A percentile compares a stretch with the other conserved stretches of the same genome.
phyloP scores from a whole-genome alignment of 2,329 filamentous ascomycete species.

The Emergomyces orientalis region DNA sequence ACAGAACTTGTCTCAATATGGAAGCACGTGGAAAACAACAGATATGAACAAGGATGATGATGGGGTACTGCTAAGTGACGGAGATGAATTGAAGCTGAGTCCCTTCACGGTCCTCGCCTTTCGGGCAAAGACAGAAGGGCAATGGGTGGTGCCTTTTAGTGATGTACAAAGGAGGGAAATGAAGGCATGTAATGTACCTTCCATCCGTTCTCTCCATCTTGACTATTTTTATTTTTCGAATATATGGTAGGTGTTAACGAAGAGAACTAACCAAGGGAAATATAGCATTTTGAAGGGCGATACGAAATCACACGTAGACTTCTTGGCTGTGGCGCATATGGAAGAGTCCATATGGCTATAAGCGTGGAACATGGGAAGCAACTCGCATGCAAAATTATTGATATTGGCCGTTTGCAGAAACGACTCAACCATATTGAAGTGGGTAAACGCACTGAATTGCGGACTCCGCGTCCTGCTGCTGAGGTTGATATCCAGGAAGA shows the following conservation, averaged over 20 bases:
- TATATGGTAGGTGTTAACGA: not conserved
- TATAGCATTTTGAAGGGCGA: constrained; percentile 25
- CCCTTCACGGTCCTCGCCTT: constrained; percentile 10
- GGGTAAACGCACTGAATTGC: not conserved
- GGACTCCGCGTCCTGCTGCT: constrained; percentile 11
- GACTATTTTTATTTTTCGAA: not conserved
- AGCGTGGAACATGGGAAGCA: constrained; percentile 27
- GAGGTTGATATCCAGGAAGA: constrained; percentile 17
- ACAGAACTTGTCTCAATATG: constrained; percentile 36
- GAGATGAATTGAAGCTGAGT: constrained; percentile 24
- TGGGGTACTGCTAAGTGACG: constrained; percentile 15
- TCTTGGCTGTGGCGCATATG: constrained; percentile 36
- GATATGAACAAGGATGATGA: constrained; percentile 11
- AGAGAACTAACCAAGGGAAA: not conserved
- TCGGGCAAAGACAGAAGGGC: not conserved
- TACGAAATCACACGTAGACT: constrained; percentile 33
- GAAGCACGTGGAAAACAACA: constrained; percentile 30
- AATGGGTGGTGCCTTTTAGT: constrained; percentile 17
- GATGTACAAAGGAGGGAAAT: constrained; percentile 28
- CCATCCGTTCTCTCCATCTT: not conserved
- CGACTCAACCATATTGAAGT: constrained; percentile 10
- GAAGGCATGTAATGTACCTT: constrained; percentile 19
- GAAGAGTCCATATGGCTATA: constrained; percentile 37
- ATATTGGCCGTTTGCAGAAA: constrained; percentile 25
- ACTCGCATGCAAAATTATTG: constrained; percentile 39